Percentiles rank a stretch among this genome's conserved stretches.
These are phyloP conservation scores for Berkeleyomyces basicola DNA, from an alignment of 2,329 filamentous ascomycete genomes.

Conservation along the genomic window DNA sequence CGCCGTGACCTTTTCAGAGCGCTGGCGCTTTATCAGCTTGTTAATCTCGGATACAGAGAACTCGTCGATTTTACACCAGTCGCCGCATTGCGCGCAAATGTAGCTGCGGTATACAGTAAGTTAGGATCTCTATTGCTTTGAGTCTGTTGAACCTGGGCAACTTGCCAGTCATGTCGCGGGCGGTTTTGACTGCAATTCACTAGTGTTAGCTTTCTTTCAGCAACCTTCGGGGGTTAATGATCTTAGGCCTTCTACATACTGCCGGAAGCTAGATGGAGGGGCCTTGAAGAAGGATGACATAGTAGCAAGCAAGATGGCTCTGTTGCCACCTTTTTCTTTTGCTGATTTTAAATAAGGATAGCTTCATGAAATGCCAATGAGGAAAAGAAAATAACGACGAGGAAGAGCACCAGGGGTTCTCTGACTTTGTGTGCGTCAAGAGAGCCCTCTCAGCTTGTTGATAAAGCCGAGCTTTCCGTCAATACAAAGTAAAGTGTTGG, in stretches of 20 bases:
- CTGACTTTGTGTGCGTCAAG: too few species aligned
- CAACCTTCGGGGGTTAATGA: not conserved
- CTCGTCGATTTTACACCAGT: conserved; percentile 20
- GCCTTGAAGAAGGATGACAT: not conserved
- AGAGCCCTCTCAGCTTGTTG: too few species aligned
- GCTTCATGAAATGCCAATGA: not conserved
- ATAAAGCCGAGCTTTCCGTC: too few species aligned
- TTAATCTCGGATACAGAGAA: conserved; percentile 23
- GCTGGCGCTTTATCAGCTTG: conserved; percentile 16
- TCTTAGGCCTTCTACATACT: not conserved
- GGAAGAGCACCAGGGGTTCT: too few species aligned
- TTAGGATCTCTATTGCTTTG: not conserved
- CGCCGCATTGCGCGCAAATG: conserved; percentile 22
- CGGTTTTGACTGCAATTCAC: not conserved
- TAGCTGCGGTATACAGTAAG: not conserved
- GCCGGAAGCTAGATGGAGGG: not conserved
- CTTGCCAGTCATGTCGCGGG: not conserved
- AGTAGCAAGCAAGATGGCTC: not conserved
- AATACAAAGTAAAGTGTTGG: too few species aligned
- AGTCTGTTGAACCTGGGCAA: not conserved
- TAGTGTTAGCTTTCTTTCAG: not conserved
- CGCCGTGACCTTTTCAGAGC: conserved; percentile 16
- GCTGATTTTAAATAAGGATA: not conserved
- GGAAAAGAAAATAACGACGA: not conserved
- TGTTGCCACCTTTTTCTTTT: not conserved